Percentiles rank a stretch among this genome's conserved stretches.
Conservation (phyloP, 176 grass and related monocot genomes). For the Leersia perrieri region DNA sequence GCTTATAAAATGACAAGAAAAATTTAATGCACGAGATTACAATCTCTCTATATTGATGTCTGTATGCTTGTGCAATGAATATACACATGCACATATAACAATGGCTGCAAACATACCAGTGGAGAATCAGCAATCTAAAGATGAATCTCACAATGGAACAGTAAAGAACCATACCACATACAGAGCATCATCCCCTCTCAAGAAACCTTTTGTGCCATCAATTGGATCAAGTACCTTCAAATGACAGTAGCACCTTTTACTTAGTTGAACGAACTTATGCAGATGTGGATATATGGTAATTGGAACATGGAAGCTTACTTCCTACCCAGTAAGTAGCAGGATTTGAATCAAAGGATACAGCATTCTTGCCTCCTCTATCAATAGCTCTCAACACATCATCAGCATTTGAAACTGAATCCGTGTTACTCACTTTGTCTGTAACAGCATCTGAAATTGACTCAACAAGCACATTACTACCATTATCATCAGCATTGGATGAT, state of each 20-base stretch:
- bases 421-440: slow-evolving; percentile 43
- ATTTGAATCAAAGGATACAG: slow-evolving; percentile 73
- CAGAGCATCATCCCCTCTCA: slow-evolving; percentile 74
- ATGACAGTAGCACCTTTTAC: slow-evolving; percentile 11
- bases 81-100: neutral
- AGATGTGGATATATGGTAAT: neutral
- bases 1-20: neutral
- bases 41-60: neutral
- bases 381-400: slow-evolving; percentile 82
- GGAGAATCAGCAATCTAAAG: neutral
- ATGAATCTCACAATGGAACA: slow-evolving; percentile 14
- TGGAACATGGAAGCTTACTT: neutral
- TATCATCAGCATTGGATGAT: slow-evolving; percentile 31
- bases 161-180: slow-evolving; percentile 72
- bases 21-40: neutral
- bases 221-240: slow-evolving; percentile 95
- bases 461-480: slow-evolving; percentile 50
- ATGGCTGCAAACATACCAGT: neutral
- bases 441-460: slow-evolving; percentile 66
- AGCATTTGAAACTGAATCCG: slow-evolving; percentile 46
- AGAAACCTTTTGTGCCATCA: slow-evolving; percentile 91
- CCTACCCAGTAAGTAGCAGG: slow-evolving; percentile 82
- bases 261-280: slow-evolving; percentile 3
- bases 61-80: slow-evolving; percentile 9
- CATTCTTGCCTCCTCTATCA: slow-evolving; percentile 87